Evolutionary conservation across 352 stramenopile species (phyloP).

Genomic region (Phytophthora tentaculata): DNA sequence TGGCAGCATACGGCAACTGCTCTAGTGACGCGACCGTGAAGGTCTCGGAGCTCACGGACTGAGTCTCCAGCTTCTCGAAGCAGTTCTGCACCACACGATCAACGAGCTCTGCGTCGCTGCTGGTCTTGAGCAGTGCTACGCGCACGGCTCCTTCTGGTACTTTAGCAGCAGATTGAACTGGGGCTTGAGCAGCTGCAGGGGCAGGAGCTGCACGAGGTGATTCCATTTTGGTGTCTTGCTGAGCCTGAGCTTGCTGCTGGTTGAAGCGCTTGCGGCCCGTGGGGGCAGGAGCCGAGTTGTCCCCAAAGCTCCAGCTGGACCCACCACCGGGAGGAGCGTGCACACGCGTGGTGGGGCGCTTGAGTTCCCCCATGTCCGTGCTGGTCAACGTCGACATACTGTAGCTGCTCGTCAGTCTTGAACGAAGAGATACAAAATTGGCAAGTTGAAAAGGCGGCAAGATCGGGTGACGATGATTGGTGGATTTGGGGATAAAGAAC

Average conservation of each 20-base stretch:
- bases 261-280: slow-evolving; percentile 40
- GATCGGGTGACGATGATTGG: neutral
- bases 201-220: slow-evolving; percentile 40
- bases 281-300: slow-evolving; percentile 28
- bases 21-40: slow-evolving; percentile 82
- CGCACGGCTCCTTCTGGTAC: slow-evolving; percentile 34
- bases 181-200: slow-evolving; percentile 22
- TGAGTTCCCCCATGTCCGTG: slow-evolving; percentile 83
- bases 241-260: slow-evolving; percentile 27
- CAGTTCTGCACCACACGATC: slow-evolving; percentile 77
- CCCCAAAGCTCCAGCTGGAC: slow-evolving; percentile 81
- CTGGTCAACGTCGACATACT: slow-evolving; percentile 87
- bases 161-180: slow-evolving; percentile 19
- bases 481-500: neutral
- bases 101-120: slow-evolving; percentile 72
- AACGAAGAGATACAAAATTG: slow-evolving; percentile 9
- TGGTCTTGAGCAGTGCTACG: slow-evolving; percentile 81
- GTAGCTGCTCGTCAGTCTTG: neutral
- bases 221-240: slow-evolving; percentile 49
- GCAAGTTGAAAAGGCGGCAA: slow-evolving; percentile 1
- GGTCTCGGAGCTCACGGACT: slow-evolving; percentile 52
- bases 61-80: slow-evolving; percentile 44
- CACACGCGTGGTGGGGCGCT: slow-evolving; percentile 83
- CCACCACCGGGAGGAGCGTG: slow-evolving; percentile 81
- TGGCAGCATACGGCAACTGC: slow-evolving; percentile 84